These are phyloP conservation scores for Russula compacta DNA, from an alignment of 768 basidiomycete species.

Conservation along the genomic window DNA sequence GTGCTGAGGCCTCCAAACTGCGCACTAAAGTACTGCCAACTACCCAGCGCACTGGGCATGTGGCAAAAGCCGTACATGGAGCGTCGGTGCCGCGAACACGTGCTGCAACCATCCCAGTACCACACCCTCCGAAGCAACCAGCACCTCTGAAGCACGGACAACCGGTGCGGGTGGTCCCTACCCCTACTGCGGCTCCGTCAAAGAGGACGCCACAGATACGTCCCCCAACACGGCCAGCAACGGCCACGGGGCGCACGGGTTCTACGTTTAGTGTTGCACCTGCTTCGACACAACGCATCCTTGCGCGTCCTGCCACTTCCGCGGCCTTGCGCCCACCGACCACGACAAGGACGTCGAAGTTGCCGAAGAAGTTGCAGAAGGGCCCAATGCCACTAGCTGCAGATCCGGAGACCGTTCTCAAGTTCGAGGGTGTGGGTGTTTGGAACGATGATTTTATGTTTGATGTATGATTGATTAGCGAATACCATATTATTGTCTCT, in stretches of 20 bases:
- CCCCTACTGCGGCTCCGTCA: background rate
- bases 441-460: slow-evolving; percentile 7
- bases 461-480: background rate
- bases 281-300: background rate
- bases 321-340: slow-evolving; percentile 1
- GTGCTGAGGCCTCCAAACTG: background rate
- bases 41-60: background rate
- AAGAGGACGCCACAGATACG: background rate
- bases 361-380: background rate
- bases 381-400: background rate
- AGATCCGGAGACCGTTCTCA: background rate
- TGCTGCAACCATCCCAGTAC: background rate
- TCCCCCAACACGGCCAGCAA: background rate
- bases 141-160: background rate
- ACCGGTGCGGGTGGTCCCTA: background rate
- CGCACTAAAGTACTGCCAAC: background rate
- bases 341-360: background rate
- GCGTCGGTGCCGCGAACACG: background rate
- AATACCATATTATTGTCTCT: background rate
- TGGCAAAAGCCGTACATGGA: background rate
- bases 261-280: background rate
- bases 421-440: background rate
- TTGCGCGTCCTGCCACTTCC: slow-evolving; percentile 7
- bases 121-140: background rate
- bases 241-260: background rate